A percentile compares a stretch with the other conserved stretches of the same genome.
Conservation (phyloP, 2,329 filamentous ascomycete species). For the Sclerotinia minor region DNA sequence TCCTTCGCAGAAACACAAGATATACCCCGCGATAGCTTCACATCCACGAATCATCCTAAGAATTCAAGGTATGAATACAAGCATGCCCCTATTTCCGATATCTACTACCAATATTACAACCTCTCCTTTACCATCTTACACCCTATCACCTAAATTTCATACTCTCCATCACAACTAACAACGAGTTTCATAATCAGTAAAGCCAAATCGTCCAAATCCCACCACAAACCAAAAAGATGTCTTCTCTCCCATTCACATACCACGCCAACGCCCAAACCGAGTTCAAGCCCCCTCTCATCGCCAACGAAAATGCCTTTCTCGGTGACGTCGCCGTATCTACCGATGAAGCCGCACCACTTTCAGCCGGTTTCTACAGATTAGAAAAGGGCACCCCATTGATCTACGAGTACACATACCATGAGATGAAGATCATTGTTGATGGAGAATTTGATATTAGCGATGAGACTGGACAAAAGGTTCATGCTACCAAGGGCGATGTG, state of each 20-base stretch:
- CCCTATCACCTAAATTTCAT: background rate
- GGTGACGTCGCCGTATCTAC: constrained; percentile 54
- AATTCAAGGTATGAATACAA: constrained; percentile 29
- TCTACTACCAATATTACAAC: background rate
- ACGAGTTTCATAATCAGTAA: constrained; percentile 41
- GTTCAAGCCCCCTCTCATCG: constrained; percentile 62
- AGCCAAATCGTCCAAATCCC: constrained; percentile 32
- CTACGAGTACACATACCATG: constrained; percentile 64
- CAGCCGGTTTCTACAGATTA: constrained; percentile 60
- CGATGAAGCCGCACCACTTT: constrained; percentile 55
- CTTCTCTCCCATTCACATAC: constrained; percentile 44
- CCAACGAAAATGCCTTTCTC: constrained; percentile 63
- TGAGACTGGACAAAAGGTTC: constrained; percentile 58
- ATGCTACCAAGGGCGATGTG: constrained; percentile 59
- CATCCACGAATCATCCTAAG: constrained; percentile 21
- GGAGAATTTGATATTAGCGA: constrained; percentile 61
- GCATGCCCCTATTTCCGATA: background rate
- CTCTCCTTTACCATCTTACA: constrained; percentile 1
- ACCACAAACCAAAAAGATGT: constrained; percentile 29
- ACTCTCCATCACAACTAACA: constrained; percentile 31
- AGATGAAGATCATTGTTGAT: constrained; percentile 68
- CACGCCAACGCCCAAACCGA: constrained; percentile 54
- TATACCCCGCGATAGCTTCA: constrained; percentile 23
- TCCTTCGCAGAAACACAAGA: constrained; percentile 24
- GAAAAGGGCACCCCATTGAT: constrained; percentile 63